Evolutionary conservation across 73 alveolate species (phyloP), one percentile per base, ranked within the genome.

Genomic region (Urostyla sp.): DNA sequence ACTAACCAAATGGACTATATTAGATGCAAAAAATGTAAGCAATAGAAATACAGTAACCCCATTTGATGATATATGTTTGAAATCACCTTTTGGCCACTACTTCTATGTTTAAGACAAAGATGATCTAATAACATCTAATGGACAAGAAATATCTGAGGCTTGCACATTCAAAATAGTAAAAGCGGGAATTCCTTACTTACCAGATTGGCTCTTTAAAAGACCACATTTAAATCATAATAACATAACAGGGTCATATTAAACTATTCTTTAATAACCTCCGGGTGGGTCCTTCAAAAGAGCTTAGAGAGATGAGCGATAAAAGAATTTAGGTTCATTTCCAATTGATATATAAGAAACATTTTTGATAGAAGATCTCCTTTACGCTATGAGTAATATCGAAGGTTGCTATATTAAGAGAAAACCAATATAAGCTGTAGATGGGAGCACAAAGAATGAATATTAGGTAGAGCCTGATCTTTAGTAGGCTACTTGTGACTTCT

Each of bases 401-500:
- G 99, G 99, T 18, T 90, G 76, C 51, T 96, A 94, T 85, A 94
- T 96, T 0, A 90, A 92, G 61, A 92, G 96, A 76, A 77, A 52
- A 54, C 82, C 57, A 16, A 91, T 84, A 1, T 89, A 80, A 54
- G 63, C 66, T 57, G 80, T 91, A 26, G 83, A 81, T 54, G 92
- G 88, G 52, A 53, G 78, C 69, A 86, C 79, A 46, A 93, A 69
- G 60, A 89, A 69, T 23, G 94, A 73, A 52, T 93, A 84, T 82
- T 87, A 88, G 89, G 96, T 96, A 31, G 99, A 96, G 72, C 98
- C 98, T 8, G 89, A 96, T 63, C 73, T 94, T 32, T 96, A 96
- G 67, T 82, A 94, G 63, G 93, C 98, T 0, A 94, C 99, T 5
- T 94, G 98, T 77, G 99, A 96, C 69, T 93, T 95, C 45, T 95